Conservation (phyloP, 768 basidiomycete species). For the Brasilioporus rufonigricans region DNA sequence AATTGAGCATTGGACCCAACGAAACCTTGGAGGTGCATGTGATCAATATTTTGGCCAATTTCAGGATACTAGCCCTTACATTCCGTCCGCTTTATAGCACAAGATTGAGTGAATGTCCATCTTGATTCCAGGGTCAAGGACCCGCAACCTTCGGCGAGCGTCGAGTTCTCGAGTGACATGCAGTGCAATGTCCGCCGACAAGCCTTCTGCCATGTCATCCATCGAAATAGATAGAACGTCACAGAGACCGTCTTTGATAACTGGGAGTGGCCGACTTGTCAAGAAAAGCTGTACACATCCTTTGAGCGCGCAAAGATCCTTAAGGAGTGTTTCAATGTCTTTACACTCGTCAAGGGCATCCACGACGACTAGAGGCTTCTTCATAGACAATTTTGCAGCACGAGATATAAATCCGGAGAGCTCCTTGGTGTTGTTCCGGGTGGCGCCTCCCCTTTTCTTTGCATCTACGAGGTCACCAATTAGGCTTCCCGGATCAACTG, state of each 20-base stretch:
- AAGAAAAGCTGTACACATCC: neutral
- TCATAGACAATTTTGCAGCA: neutral
- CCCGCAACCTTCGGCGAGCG: neutral
- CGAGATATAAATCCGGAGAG: neutral
- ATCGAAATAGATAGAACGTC: neutral
- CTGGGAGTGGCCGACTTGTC: neutral
- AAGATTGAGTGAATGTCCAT: neutral
- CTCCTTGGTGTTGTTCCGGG: neutral
- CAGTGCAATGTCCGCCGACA: neutral
- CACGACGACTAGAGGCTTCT: neutral
- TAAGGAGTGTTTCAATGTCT: neutral
- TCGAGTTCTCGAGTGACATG: neutral
- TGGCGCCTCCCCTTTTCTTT: neutral
- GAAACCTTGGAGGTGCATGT: neutral
- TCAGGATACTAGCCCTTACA: neutral
- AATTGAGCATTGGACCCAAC: neutral
- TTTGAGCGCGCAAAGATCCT: neutral
- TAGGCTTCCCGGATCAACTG: neutral
- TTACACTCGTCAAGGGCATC: constrained; percentile 9
- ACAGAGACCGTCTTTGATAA: neutral
- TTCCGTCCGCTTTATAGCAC: neutral
- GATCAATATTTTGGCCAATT: neutral
- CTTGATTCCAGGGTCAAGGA: neutral
- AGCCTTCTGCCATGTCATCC: neutral
- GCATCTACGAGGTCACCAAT: neutral